Evolutionary conservation across 2,329 filamentous ascomycete genomes (phyloP).

Genomic region (Lecanicillium sp.): DNA sequence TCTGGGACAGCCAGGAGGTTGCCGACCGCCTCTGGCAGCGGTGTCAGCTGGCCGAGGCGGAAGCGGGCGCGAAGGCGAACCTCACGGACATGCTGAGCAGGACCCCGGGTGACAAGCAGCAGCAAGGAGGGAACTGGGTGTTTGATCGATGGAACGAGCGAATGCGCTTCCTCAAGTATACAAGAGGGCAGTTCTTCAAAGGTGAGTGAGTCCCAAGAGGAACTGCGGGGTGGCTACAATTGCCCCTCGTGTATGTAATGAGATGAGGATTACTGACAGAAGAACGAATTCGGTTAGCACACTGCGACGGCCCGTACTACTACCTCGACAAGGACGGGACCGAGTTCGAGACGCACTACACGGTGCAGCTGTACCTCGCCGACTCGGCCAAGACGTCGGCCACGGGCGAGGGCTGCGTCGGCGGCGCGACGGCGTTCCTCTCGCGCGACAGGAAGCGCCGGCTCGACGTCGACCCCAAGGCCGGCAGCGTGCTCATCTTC

Average conservation of each 20-base stretch:
- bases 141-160: slow-evolving; percentile 60
- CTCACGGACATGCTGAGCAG: slow-evolving; percentile 34
- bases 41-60: slow-evolving; percentile 37
- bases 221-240: too few species aligned
- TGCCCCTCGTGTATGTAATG: too few species aligned
- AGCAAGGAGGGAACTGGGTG: slow-evolving; percentile 29
- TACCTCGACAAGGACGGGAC: slow-evolving; percentile 44
- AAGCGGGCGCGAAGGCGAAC: neutral
- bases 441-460: slow-evolving; percentile 35
- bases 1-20: slow-evolving; percentile 62
- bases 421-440: slow-evolving; percentile 52
- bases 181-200: slow-evolving; percentile 65
- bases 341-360: slow-evolving; percentile 43
- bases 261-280: too few species aligned
- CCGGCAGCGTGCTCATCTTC: slow-evolving; percentile 54
- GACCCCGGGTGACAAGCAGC: slow-evolving; percentile 24
- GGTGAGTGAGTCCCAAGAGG: too few species aligned
- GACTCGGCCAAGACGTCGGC: slow-evolving; percentile 19
- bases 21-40: slow-evolving; percentile 59
- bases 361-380: slow-evolving; percentile 46
- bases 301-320: slow-evolving; percentile 61
- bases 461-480: slow-evolving; percentile 49
- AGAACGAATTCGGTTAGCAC: slow-evolving; percentile 45
- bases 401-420: slow-evolving; percentile 30
- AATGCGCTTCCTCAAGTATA: slow-evolving; percentile 70